These are phyloP conservation scores for Nitzschia palea DNA, from an alignment of 108 stramenopile genomes.

Conservation along the genomic window DNA sequence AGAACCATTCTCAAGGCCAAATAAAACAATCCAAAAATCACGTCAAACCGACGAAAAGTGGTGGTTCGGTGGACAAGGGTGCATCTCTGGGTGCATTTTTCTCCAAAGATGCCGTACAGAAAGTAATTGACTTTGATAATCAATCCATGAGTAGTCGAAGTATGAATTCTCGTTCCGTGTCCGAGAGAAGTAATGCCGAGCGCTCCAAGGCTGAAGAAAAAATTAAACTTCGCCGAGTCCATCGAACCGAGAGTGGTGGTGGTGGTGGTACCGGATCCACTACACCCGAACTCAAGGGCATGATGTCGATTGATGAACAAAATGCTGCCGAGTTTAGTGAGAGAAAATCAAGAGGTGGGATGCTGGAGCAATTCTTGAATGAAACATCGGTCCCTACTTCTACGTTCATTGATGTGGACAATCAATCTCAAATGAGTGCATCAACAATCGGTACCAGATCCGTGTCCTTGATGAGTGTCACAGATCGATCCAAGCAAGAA, in stretches of 20 bases:
- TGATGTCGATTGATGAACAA: conserved; percentile 20
- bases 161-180: conserved; percentile 18
- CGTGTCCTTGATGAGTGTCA: neutral
- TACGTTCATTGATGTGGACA: conserved; percentile 1
- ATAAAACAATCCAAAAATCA: neutral
- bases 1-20: neutral
- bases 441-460: conserved; percentile 14
- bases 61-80: neutral
- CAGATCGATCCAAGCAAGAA: conserved; percentile 28
- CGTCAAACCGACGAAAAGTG: conserved; percentile 8
- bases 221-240: conserved; percentile 1
- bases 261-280: neutral
- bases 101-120: neutral
- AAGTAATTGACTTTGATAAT: conserved; percentile 11
- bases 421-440: conserved; percentile 7
- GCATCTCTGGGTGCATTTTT: conserved; percentile 23
- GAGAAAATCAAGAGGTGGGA: neutral
- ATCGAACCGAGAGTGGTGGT: neutral
- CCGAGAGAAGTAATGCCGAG: conserved; percentile 21
- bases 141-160: conserved; percentile 14
- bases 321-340: neutral
- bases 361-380: neutral
- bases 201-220: conserved; percentile 23
- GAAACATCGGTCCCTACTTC: neutral
- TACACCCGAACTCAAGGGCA: neutral